Evolutionary conservation across 2,329 filamentous ascomycete species (phyloP), one percentile per base, ranked within the genome.

Genomic region (Clonostachys sp.): DNA sequence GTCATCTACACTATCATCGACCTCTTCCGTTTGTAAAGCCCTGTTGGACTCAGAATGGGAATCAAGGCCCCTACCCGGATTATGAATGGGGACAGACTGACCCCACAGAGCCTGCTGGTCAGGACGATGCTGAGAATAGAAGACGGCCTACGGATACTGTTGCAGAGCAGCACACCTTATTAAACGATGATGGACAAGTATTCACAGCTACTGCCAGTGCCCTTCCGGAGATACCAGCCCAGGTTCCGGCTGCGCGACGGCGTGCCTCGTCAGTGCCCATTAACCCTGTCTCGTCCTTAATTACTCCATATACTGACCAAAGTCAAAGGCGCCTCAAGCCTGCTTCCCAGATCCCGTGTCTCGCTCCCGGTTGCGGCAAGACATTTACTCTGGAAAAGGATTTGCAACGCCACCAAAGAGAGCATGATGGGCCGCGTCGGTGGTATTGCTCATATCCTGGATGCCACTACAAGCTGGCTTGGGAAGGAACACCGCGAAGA

Each of bases 71-170:
- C 12, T 46, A 54, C 9, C 46, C 39, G 39, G 50, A 52, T 35
- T 48, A 51, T 48, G 48, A 51, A 6, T 41, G 45, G 34, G 14
- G 34, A 14, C 41, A 45, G 43, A 45, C 45, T 5, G 12, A 34
- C 24, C 35, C 45, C 24, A 17, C 43, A 7, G 44, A 47, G 50
- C 45, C 52, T 54, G 52, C 47, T 53, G 53, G 53, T 18, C 51
- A 55, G 42, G 45, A 53, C 39, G 41, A 50, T 12, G 34, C 43
- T 8, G 39, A 34, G 6, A 20, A 43, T 34, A 42, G 39, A 17
- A 40, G 33, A 42, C 30, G 42, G 42, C 48, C 34, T 16, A 42
- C 10, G 16, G 44, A 36, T 36, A 39, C 20, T 20, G 16, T 18
- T 7, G 34, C 35, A 12, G 39, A 43, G 36, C 36, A 14, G 44